Evolutionary conservation across 148 eudicot genomes (phyloP).

Genomic region (Limonium bicolor): DNA sequence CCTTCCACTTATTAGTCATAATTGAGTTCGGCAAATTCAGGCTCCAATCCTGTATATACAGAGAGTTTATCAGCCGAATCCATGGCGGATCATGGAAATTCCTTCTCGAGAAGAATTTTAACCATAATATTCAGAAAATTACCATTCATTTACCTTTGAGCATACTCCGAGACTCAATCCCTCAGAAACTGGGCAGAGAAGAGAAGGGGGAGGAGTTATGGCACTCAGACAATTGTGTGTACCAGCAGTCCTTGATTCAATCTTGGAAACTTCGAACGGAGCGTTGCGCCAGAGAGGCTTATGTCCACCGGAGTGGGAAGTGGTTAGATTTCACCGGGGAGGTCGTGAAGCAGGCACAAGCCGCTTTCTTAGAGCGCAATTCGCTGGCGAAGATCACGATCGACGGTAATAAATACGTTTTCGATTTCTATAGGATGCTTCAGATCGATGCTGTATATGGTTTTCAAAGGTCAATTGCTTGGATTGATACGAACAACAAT

Average conservation of each 20-base stretch:
- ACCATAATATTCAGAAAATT: background rate
- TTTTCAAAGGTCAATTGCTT: constrained; percentile 31
- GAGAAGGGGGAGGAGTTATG: background rate
- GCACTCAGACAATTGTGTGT: background rate
- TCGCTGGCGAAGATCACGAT: constrained; percentile 17
- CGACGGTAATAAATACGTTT: constrained; percentile 13
- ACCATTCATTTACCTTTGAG: constrained; percentile 3
- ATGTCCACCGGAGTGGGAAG: constrained; percentile 22
- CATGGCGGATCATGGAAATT: background rate
- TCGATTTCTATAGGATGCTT: constrained; percentile 36
- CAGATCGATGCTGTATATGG: constrained; percentile 15
- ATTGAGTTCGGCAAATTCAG: constrained; percentile 5
- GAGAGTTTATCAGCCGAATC: background rate
- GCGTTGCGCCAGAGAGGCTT: constrained; percentile 23
- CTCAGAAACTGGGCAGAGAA: background rate
- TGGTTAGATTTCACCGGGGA: constrained; percentile 27
- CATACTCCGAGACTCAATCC: background rate
- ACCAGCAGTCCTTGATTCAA: constrained; percentile 19
- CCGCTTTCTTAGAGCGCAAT: constrained; percentile 20
- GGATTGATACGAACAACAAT: constrained; percentile 32
- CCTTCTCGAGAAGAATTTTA: no score
- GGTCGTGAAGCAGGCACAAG: constrained; percentile 10
- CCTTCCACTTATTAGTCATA: constrained; percentile 1
- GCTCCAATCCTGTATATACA: constrained; percentile 9
- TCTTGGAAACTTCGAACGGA: constrained; percentile 23